These are phyloP conservation scores for Penicillium sp. DNA, from an alignment of 2,329 filamentous ascomycete species.

Conservation along the genomic window DNA sequence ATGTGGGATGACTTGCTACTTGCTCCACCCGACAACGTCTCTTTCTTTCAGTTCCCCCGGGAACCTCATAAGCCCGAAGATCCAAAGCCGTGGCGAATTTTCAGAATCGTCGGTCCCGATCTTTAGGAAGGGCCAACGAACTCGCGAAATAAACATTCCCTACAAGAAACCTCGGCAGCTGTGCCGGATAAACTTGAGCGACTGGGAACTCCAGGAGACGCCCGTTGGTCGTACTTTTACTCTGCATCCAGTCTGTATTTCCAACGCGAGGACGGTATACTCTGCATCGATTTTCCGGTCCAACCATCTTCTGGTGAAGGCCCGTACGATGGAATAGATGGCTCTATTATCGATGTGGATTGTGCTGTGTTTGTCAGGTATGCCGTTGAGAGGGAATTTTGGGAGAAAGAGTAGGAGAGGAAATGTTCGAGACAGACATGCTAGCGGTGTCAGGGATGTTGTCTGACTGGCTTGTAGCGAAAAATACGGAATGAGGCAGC, in stretches of 20 bases:
- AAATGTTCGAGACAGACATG: no score
- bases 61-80: background rate
- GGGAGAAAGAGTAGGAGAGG: no score
- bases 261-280: background rate
- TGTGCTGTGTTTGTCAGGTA: background rate
- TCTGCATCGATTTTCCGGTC: background rate
- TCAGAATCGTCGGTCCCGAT: background rate
- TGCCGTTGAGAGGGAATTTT: background rate
- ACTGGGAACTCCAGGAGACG: background rate
- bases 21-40: background rate
- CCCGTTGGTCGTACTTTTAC: background rate
- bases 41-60: background rate
- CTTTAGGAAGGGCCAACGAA: background rate
- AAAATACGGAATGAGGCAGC: no score
- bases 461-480: no score
- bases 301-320: background rate
- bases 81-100: slow-evolving; percentile 1
- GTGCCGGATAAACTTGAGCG: background rate
- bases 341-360: background rate
- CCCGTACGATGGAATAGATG: background rate
- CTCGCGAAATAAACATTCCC: background rate
- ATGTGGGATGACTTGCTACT: background rate
- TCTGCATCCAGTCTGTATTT: background rate
- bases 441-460: no score
- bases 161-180: background rate